Evolutionary conservation across 305 asterid genomes (phyloP), one percentile per base, ranked within the genome.

Genomic region (Striga hermonthica): DNA sequence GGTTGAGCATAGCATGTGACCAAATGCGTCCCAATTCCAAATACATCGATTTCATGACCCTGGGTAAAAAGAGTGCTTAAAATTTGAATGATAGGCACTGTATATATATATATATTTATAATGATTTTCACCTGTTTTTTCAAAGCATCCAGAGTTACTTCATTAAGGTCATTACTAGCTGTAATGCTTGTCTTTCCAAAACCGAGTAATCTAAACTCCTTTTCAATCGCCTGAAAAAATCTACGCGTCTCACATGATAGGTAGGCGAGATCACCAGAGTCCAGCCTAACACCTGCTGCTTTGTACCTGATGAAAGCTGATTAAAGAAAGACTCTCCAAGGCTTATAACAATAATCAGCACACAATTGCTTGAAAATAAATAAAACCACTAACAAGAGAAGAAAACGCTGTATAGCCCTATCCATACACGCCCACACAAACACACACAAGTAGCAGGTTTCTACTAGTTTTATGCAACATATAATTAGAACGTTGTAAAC

Each of bases 181-280:
- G 99, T 90, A 65, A 94, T 94, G 75, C 75, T 64, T 36, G 65
- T 94, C 80, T 74, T 88, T 70, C 97, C 95, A 76, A 94, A 4
- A 94, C 57, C 68, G 82, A 14, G 70, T 69, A 72, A 84, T 79
- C 63, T 71, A 72, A 90, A 88, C 75, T 88, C 97, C 78, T 86
- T 88, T 75, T 90, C 99, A 70, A 88, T 74, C 64, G 79, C 80
- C 67, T 60, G 70, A 66, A 94, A 93, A 74, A 90, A 83, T 55
- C 84, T 86, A 48, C 99, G 82, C 14, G 91, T 68, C 73, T 88
- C 95, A 74, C 92, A 84, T 15, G 99, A 94, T 53, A 76, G 80
- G 76, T 94, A 94, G 65, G 99, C 98, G 73, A 94, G 95, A 80
- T 94, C 99, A 67, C 99, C 99, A 38, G 99, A 94, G 83, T 94